Percentiles rank a stretch among this genome's conserved stretches.
Evolutionary conservation across 169 alveolate species (phyloP).

Genomic region (Plasmodium coatneyi): DNA sequence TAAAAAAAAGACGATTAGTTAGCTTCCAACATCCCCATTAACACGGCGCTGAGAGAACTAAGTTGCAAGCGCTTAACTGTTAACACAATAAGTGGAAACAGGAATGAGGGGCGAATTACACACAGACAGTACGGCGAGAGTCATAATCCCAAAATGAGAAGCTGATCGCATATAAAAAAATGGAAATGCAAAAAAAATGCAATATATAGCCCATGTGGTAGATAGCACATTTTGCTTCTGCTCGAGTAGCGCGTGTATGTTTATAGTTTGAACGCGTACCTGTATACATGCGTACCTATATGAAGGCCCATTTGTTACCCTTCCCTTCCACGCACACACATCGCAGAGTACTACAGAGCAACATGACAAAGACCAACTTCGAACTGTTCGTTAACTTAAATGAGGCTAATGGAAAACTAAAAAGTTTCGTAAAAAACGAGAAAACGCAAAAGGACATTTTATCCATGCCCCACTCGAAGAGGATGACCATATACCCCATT

Average conservation of each 20-base stretch:
- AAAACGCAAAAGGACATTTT: slow-evolving; percentile 29
- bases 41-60: neutral
- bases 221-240: neutral
- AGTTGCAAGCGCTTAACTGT: neutral
- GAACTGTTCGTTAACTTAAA: slow-evolving; percentile 43
- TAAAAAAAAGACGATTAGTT: neutral
- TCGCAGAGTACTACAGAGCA: slow-evolving; percentile 42
- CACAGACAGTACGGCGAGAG: neutral
- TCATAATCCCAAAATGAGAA: neutral
- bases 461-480: slow-evolving; percentile 53
- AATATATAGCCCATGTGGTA: neutral
- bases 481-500: slow-evolving; percentile 67
- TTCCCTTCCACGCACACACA: neutral
- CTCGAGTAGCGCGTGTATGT: neutral
- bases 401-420: slow-evolving; percentile 45
- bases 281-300: neutral
- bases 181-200: neutral
- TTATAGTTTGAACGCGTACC: neutral
- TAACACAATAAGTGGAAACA: neutral
- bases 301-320: neutral
- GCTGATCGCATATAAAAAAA: neutral
- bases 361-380: slow-evolving; percentile 28
- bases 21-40: neutral
- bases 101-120: neutral
- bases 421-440: slow-evolving; percentile 28